Evolutionary conservation across 495 filamentous ascomycete genomes (phyloP).

Genomic region (Talaromyces nanjingensis): DNA sequence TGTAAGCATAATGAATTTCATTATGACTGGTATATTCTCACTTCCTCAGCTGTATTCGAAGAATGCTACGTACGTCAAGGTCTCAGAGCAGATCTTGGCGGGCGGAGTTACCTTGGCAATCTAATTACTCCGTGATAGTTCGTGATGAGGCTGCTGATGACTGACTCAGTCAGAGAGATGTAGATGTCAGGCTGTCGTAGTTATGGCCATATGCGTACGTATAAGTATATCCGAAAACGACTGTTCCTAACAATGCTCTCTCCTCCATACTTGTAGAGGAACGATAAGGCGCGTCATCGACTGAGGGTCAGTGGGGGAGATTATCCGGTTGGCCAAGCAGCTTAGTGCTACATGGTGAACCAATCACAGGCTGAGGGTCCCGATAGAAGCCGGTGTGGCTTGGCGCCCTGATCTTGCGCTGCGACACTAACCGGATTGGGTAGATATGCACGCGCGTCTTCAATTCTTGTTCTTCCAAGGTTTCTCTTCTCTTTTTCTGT

Average conservation of each 20-base stretch:
- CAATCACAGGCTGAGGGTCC: background rate
- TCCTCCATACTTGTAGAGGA: too few relatives aligned
- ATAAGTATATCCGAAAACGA: too few relatives aligned
- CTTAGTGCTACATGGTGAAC: too few relatives aligned
- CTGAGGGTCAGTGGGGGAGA: background rate
- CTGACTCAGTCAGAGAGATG: background rate
- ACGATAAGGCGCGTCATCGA: background rate
- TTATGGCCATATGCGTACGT: background rate
- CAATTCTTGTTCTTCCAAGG: background rate
- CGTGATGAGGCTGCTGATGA: background rate
- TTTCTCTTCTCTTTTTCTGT: too few relatives aligned
- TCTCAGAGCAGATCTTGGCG: background rate
- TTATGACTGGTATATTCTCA: background rate
- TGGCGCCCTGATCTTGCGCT: slow-evolving; percentile 1
- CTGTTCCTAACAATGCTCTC: too few relatives aligned
- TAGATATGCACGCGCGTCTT: slow-evolving; percentile 5
- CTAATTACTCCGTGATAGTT: background rate
- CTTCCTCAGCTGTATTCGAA: background rate
- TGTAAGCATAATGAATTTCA: background rate
- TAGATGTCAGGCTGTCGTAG: background rate
- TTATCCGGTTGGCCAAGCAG: too few relatives aligned
- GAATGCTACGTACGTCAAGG: background rate
- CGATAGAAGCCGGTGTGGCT: background rate
- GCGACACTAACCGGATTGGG: background rate
- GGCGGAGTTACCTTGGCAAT: background rate